These are phyloP conservation scores for Diplotaxis tenuifolia DNA, from an alignment of 345 rosid genomes.

Conservation along the genomic window DNA sequence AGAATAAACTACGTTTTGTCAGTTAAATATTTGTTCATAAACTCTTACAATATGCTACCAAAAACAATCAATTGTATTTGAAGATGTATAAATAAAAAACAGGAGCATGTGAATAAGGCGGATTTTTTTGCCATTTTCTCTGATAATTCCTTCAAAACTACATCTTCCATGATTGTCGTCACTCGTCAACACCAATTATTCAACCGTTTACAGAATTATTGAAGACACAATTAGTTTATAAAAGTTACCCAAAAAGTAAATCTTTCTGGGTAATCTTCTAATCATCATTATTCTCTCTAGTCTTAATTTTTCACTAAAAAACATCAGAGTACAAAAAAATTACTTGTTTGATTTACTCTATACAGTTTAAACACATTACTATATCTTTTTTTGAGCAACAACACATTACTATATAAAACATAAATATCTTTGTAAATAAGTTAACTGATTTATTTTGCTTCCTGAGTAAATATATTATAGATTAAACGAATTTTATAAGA, in stretches of 20 bases:
- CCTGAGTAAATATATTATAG: not conserved
- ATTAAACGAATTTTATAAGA: too few species aligned
- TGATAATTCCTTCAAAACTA: not conserved
- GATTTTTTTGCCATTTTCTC: not conserved
- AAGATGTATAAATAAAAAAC: not conserved
- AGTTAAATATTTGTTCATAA: not conserved
- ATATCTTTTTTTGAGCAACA: too few species aligned
- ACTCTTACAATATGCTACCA: not conserved
- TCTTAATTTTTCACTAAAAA: not conserved
- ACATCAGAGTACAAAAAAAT: not conserved
- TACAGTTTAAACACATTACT: not conserved
- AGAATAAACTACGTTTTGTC: not conserved
- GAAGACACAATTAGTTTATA: not conserved
- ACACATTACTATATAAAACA: too few species aligned
- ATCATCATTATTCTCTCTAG: not conserved
- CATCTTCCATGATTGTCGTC: not conserved
- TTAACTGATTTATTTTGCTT: not conserved
- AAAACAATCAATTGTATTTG: not conserved
- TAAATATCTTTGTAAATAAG: not conserved
- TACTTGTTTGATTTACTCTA: not conserved
- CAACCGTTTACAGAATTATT: not conserved
- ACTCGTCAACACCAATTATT: not conserved
- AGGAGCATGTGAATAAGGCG: not conserved
- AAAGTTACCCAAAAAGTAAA: not conserved
- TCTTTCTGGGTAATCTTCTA: not conserved